Evolutionary conservation across 2,329 filamentous ascomycete genomes (phyloP), one percentile per base, ranked within the genome.

Genomic region (Microascus cirrosus): DNA sequence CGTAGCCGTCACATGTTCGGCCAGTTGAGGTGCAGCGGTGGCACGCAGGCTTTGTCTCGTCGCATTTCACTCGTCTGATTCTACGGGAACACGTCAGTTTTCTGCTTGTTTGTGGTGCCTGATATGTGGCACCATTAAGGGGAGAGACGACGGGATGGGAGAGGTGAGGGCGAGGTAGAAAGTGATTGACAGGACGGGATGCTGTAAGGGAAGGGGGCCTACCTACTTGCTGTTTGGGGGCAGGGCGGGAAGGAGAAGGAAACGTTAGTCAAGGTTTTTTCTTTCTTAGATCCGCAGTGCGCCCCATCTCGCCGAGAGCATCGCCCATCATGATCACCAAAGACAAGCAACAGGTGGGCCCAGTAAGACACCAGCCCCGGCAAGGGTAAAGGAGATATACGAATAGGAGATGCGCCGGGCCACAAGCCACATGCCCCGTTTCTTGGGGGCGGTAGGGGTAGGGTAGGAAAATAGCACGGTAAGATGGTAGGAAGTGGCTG

Each of bases 1-100:
- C 68, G 62, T 75, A 73, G 53, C 70, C 69, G 59, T 71, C 69
- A 58, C 70, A 71, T 56, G 63, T 67, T 28, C 68, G 64, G 3
- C 69, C 68, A 3, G 68, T 71, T 3, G 66, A 68, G 13, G 65
- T 67, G 61, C 70, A 73, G 35, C 67, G 65, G 22, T 66, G 59
- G 58, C 70, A 72, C 7, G 65, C 63, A 1, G 70, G 70, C 45
- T 69, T 68, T 24, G 65, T 65, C 59, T 72, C 69, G 58, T 68
- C 69, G 58, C 69, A 72, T 58, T 71, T 71, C 12, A 72, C 65
- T 24, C 68, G 64, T 58, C 70, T 65, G 39, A 71, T 72, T 62
- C 70, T 71, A 36, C 22, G 32, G 4, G 6, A 45, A 2, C 18
- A 45, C 15, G 15, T 45, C 39, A n/a, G 15, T 18, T 15, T n/a